These are phyloP conservation scores for Chaetothyriales sp. DNA, from an alignment of 2,329 filamentous ascomycete genomes.

Conservation along the genomic window DNA sequence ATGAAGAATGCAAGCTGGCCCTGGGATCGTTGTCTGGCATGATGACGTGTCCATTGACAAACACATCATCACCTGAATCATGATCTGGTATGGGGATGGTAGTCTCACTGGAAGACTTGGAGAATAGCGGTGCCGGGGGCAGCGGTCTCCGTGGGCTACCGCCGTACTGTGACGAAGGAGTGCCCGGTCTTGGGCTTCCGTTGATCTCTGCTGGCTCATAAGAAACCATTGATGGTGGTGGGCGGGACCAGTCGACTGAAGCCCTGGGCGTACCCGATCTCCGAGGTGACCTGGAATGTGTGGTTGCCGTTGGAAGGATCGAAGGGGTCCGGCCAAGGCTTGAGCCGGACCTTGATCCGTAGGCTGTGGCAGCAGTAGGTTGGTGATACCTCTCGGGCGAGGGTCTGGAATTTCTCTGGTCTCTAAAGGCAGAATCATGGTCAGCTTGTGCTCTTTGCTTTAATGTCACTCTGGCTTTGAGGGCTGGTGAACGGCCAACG, in stretches of 20 bases:
- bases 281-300: constrained; percentile 30
- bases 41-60: constrained; percentile 39
- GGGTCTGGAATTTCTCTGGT: constrained; percentile 16
- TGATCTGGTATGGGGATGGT: constrained; percentile 55
- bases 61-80: constrained; percentile 53
- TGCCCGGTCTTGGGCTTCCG: constrained; percentile 78
- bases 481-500: constrained; percentile 12
- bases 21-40: constrained; percentile 42
- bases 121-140: constrained; percentile 77
- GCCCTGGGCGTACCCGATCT: constrained; percentile 41
- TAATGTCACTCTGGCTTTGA: constrained; percentile 18
- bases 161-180: constrained; percentile 76
- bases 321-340: constrained; percentile 29
- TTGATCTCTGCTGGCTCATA: constrained; percentile 86
- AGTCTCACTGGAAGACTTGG: constrained; percentile 41
- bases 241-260: constrained; percentile 49
- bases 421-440: constrained; percentile 19
- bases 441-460: constrained; percentile 15
- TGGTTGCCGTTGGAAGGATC: constrained; percentile 27
- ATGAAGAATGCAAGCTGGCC: constrained; percentile 47
- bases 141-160: constrained; percentile 76
- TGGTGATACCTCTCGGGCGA: constrained; percentile 22
- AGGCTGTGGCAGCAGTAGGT: constrained; percentile 22
- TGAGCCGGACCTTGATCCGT: constrained; percentile 28
- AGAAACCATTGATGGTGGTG: constrained; percentile 54